Base-by-base conservation (phyloP, 371 early-diverging fungal species). In the Homolaphlyctis polyrhiza region DNA sequence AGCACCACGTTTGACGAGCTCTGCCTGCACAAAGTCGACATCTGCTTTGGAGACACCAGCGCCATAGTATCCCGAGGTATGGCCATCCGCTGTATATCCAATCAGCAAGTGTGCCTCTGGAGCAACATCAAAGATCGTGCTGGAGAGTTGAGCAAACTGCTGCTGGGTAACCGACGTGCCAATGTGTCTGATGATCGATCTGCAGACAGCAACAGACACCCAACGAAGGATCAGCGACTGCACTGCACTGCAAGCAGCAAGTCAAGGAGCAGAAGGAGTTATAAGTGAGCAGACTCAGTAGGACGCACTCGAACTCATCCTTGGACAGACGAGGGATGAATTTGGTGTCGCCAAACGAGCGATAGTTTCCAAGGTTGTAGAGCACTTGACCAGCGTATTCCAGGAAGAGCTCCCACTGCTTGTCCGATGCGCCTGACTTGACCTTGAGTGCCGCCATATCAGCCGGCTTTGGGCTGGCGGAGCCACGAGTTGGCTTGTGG, bases 261-360 rank as follows among this genome's bases (percentile, higher is more conserved):
- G n/a, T n/a, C n/a, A n/a, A n/a, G n/a, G n/a, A n/a, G n/a, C n/a
- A n/a, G n/a, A n/a, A n/a, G n/a, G n/a, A n/a, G n/a, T n/a, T n/a
- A n/a, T n/a, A n/a, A n/a, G n/a, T n/a, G n/a, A n/a, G n/a, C n/a
- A n/a, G n/a, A n/a, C n/a, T n/a, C n/a, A n/a, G n/a, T n/a, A n/a
- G n/a, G n/a, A n/a, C n/a, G n/a, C n/a, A n/a, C 5, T 60, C 50
- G 35, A 77, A 73, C 14, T 67, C 62, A 27, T 29, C 57, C 23
- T 45, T 45, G 18, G 71, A 48, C 3, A 80, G 35, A 11, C 85
- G 76, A 34, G 87, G 87, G 39, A 87, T 70, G 63, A 87, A 83
- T 71, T 86, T 87, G 49, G 80, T 79, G 66, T 86, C 86, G 36
- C 86, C 87, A 70, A 86, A 87, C 0, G 76, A 73, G 49, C 79